Evolutionary conservation across 176 grass and related monocot genomes (phyloP).

Genomic region (Juncus inflexus): DNA sequence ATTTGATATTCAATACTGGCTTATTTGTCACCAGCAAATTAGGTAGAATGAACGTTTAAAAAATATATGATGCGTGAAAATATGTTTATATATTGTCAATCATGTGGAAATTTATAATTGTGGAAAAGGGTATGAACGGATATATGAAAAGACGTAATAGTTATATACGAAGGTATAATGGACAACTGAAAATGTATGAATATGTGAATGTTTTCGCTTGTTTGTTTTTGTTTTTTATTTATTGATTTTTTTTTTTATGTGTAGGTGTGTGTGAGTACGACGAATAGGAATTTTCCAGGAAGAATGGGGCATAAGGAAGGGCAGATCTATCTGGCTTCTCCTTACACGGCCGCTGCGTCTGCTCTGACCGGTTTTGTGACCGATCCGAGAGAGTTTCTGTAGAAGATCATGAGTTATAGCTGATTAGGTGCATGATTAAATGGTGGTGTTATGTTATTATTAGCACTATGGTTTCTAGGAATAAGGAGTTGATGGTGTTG

Average conservation of each 20-base stretch:
- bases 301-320: constrained; percentile 98
- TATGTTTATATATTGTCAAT: too few relatives aligned
- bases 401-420: constrained; percentile 1
- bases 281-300: constrained; percentile 92
- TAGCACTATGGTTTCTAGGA: neutral
- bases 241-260: neutral
- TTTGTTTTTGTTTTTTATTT: neutral
- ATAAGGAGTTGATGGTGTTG: too few relatives aligned
- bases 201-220: too few relatives aligned
- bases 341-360: constrained; percentile 65
- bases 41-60: neutral
- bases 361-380: constrained; percentile 80
- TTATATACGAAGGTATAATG: too few relatives aligned
- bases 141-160: too few relatives aligned
- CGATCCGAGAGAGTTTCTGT: constrained; percentile 80
- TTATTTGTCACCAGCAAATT: too few relatives aligned
- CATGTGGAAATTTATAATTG: too few relatives aligned
- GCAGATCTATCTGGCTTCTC: constrained; percentile 90
- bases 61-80: too few relatives aligned
- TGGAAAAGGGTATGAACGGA: too few relatives aligned
- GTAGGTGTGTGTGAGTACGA: constrained; percentile 84
- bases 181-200: too few relatives aligned
- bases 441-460: neutral
- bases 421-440: constrained; percentile 9
- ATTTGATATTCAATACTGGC: neutral